Evolutionary conservation across 805 yeast genomes (phyloP).

Genomic region (Candida jianshihensis): DNA sequence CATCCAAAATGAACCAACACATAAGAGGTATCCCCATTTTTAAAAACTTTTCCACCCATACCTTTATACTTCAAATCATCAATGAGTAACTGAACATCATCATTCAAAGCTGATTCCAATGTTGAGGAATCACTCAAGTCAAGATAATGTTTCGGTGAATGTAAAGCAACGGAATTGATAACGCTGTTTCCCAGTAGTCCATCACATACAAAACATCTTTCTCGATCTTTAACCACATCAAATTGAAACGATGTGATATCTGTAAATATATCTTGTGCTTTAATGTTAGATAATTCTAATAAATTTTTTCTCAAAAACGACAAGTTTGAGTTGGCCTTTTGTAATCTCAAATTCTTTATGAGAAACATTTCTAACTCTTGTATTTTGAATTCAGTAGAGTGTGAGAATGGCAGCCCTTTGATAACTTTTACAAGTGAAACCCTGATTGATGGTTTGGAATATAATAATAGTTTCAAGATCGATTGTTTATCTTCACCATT

Average conservation of each 20-base stretch:
- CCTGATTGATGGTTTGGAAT: slow-evolving; percentile 6
- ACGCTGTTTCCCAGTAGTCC: slow-evolving; percentile 50
- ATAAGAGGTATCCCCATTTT: not conserved
- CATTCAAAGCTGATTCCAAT: no score
- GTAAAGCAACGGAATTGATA: no score
- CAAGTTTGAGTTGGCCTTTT: slow-evolving; percentile 5
- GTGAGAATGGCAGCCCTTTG: slow-evolving; percentile 6
- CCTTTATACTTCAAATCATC: slow-evolving; percentile 37
- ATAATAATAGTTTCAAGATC: slow-evolving; percentile 33
- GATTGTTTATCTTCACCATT: slow-evolving; percentile 22
- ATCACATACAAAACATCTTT: slow-evolving; percentile 52
- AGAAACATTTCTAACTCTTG: slow-evolving; percentile 14
- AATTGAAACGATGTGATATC: slow-evolving; percentile 1
- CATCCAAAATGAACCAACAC: slow-evolving; percentile 20
- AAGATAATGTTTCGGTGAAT: no score
- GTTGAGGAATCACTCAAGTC: no score
- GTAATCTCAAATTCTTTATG: slow-evolving; percentile 12
- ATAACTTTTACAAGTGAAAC: slow-evolving; percentile 27
- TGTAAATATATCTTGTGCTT: slow-evolving; percentile 2
- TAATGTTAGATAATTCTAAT: slow-evolving; percentile 3
- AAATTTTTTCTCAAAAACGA: slow-evolving; percentile 4
- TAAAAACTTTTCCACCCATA: not conserved
- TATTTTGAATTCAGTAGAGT: slow-evolving; percentile 9
- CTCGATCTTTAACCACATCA: not conserved
- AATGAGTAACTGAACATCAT: slow-evolving; percentile 40